Conservation (phyloP, 306 rosid genomes). For the Cucumis melo region DNA sequence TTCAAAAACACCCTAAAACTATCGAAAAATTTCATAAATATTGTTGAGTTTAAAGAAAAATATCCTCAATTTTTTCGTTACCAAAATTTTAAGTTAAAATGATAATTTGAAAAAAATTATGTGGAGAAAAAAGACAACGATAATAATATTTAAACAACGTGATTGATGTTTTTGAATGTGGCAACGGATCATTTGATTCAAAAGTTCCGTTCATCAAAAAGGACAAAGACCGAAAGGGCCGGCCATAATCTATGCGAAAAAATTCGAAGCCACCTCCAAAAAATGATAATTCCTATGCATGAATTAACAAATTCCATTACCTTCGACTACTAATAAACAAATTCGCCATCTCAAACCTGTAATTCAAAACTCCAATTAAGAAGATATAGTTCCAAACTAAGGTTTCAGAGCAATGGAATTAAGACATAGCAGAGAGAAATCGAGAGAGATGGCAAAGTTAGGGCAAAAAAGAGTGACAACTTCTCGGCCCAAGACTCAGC, state of each 20-base stretch:
- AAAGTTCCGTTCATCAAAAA: not conserved
- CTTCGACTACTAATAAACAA: not conserved
- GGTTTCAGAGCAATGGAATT: conserved; percentile 1
- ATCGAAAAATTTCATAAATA: no score
- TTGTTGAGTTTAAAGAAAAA: no score
- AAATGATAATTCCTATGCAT: not conserved
- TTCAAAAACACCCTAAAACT: no score
- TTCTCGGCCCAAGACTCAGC: conserved; percentile 9
- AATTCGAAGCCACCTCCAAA: not conserved
- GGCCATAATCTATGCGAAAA: not conserved
- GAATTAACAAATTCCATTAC: not conserved
- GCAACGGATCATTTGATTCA: not conserved
- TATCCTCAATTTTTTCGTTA: no score
- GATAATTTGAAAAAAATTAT: no score
- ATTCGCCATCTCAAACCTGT: not conserved
- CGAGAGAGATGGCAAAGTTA: conserved; percentile 9
- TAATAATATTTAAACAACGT: no score
- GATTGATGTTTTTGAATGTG: no score
- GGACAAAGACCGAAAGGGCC: not conserved
- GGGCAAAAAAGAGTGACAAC: conserved; percentile 26
- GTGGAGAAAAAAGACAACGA: no score
- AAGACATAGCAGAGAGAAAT: conserved; percentile 13
- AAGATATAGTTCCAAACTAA: not conserved
- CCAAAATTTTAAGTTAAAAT: no score
- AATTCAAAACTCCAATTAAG: not conserved